Percentiles rank a stretch among this genome's conserved stretches.
These are phyloP conservation scores for Colletotrichum neosansevieriae DNA, from an alignment of 2,329 filamentous ascomycete species.

Conservation along the genomic window DNA sequence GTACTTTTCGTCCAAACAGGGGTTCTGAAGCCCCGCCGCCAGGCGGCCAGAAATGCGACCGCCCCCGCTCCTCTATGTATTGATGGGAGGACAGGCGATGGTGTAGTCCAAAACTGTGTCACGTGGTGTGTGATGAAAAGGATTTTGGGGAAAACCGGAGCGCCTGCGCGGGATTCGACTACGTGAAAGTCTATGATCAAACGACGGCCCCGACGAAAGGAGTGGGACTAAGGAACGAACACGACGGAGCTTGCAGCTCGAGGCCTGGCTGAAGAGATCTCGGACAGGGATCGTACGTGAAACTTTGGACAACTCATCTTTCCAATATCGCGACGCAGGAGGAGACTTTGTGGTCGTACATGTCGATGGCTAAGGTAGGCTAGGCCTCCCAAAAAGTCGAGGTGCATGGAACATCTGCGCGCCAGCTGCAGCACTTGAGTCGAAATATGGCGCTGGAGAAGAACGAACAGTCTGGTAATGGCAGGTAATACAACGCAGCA, in stretches of 20 bases:
- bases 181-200: constrained; percentile 9
- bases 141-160: constrained; percentile 3
- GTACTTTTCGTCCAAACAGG: constrained; percentile 72
- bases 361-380: constrained; percentile 20
- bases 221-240: constrained; percentile 23
- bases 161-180: constrained; percentile 15
- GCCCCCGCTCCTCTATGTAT: constrained; percentile 17
- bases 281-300: constrained; percentile 29
- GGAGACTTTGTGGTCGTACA: constrained; percentile 23
- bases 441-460: constrained; percentile 5
- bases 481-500: constrained; percentile 30
- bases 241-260: constrained; percentile 29
- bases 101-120: constrained; percentile 7
- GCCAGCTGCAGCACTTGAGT: constrained; percentile 33
- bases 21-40: constrained; percentile 57
- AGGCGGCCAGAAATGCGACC: constrained; percentile 33
- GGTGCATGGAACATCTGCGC: constrained; percentile 27
- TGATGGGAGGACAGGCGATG: neutral
- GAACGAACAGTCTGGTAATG: constrained; percentile 11
- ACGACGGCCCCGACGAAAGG: neutral
- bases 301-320: constrained; percentile 39
- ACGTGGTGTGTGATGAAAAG: constrained; percentile 20
- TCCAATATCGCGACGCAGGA: constrained; percentile 29
- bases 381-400: constrained; percentile 29
- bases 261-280: constrained; percentile 28